These are phyloP conservation scores for Dendrobium nobile DNA, from an alignment of 106 monocot genomes.

Conservation along the genomic window DNA sequence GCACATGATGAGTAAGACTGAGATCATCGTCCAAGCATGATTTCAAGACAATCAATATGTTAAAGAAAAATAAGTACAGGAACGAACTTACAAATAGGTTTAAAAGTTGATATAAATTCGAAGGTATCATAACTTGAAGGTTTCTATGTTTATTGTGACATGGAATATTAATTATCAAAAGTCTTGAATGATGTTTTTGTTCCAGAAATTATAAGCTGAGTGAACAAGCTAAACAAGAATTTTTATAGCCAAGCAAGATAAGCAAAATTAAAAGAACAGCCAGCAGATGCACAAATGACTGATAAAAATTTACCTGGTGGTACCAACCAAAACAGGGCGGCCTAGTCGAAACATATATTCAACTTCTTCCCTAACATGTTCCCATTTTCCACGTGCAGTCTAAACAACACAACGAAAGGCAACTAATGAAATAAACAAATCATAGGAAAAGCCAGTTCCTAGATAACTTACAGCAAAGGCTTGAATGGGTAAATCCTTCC, in stretches of 20 bases:
- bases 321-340: slow-evolving; percentile 96
- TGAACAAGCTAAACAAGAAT: neutral
- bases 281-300: neutral
- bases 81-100: neutral
- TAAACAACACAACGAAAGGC: slow-evolving; percentile 22
- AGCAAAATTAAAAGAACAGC: neutral
- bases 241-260: neutral
- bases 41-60: neutral
- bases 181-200: neutral
- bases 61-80: neutral
- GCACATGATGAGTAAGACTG: neutral
- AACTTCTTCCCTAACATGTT: slow-evolving; percentile 83
- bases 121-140: neutral
- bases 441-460: neutral
- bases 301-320: slow-evolving; percentile 65
- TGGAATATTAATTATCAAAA: neutral
- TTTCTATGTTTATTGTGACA: neutral
- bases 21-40: neutral
- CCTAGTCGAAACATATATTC: slow-evolving; percentile 80
- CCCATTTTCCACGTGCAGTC: slow-evolving; percentile 95
- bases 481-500: slow-evolving; percentile 87
- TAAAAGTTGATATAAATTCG: neutral
- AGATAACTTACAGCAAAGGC: slow-evolving; percentile 87
- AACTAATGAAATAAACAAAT: slow-evolving; percentile 1
- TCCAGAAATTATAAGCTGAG: neutral